Conservation (phyloP, 2,329 filamentous ascomycete species). For the Sporothrix pallida region DNA sequence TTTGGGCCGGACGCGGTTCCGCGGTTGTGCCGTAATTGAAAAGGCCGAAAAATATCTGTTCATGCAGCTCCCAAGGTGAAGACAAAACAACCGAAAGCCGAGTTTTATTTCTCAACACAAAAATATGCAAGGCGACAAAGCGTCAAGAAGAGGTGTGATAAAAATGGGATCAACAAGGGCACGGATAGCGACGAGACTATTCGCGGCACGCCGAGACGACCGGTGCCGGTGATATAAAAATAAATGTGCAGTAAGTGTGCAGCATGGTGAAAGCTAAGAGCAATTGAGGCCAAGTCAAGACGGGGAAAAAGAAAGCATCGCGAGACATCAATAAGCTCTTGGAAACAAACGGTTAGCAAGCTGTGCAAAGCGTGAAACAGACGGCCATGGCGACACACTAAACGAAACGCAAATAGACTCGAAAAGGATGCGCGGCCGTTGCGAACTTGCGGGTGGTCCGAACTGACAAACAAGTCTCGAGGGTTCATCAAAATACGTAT, state of each 20-base stretch:
- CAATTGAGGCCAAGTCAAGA: not conserved
- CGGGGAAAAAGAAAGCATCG: not conserved
- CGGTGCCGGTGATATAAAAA: not conserved
- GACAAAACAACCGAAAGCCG: no score
- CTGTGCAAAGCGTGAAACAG: not conserved
- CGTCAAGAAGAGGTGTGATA: no score
- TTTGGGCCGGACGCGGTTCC: constrained; percentile 2
- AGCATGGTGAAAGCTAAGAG: not conserved
- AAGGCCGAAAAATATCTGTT: not conserved
- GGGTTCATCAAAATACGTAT: no score
- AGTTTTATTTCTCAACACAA: no score
- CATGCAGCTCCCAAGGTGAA: not conserved
- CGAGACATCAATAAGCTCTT: not conserved
- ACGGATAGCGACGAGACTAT: not conserved
- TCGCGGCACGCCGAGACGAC: not conserved
- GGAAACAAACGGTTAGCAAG: not conserved
- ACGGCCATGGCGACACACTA: constrained; percentile 6
- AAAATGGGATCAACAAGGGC: not conserved
- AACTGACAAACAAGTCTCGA: no score
- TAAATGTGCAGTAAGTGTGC: not conserved
- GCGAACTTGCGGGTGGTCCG: no score
- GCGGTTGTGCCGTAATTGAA: not conserved
- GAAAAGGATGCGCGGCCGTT: not conserved
- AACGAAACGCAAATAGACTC: not conserved
- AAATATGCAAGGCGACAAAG: no score